Evolutionary conservation across 257 asterid genomes (phyloP).

Genomic region (Solanum virginianum): DNA sequence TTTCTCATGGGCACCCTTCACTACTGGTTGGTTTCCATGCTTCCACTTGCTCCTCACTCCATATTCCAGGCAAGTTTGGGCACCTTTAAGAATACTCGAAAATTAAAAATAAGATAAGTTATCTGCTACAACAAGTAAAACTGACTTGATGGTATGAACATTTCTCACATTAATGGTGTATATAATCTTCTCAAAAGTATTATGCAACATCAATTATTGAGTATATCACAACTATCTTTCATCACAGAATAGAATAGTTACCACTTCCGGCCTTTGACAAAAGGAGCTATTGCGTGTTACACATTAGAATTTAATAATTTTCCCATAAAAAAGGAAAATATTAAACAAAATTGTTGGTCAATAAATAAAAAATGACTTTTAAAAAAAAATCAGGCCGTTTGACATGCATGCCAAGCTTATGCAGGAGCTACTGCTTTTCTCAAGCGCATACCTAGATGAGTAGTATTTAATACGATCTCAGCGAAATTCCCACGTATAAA

Average conservation of each 20-base stretch:
- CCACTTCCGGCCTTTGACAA: not conserved
- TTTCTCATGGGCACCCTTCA: not conserved
- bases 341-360: not conserved
- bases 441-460: too few species aligned
- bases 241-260: not conserved
- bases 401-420: not conserved
- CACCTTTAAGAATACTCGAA: conserved; percentile 14
- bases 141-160: too few species aligned
- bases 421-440: not conserved
- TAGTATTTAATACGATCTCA: too few species aligned
- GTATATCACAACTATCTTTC: too few species aligned
- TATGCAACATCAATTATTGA: not conserved
- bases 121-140: too few species aligned
- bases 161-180: too few species aligned
- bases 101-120: too few species aligned
- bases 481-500: too few species aligned
- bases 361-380: not conserved
- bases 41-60: conserved; percentile 12
- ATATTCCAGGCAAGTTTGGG: conserved; percentile 23
- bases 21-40: not conserved
- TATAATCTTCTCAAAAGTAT: too few species aligned
- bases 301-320: not conserved
- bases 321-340: not conserved
- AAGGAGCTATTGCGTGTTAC: not conserved
- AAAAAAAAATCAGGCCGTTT: not conserved